Evolutionary conservation across 2,329 filamentous ascomycete genomes (phyloP).

Genomic region (Neobulgaria alba): DNA sequence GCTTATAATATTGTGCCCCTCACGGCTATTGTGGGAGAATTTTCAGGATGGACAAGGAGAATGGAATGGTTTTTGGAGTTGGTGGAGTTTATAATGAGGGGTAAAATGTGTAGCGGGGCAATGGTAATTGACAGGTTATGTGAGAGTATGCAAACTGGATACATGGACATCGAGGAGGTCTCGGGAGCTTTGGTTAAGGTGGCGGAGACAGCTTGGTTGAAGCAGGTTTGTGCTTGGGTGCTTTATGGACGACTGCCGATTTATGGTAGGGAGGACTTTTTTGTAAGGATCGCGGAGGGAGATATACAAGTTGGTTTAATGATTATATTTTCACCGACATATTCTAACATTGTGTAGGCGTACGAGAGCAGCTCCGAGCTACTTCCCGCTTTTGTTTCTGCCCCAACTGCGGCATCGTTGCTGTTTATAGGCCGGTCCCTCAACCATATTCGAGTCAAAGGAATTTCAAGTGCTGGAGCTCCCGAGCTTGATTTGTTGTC

Average conservation of each 20-base stretch:
- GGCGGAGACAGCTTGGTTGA: conserved; percentile 85
- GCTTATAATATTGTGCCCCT: conserved; percentile 91
- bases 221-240: conserved; percentile 84
- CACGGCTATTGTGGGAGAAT: conserved; percentile 74
- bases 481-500: conserved; percentile 53
- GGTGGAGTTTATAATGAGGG: conserved; percentile 51
- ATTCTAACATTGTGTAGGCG: conserved; percentile 32
- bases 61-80: conserved; percentile 82
- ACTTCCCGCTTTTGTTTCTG: conserved; percentile 71
- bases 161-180: conserved; percentile 72
- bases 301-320: conserved; percentile 24
- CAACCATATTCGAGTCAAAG: conserved; percentile 64
- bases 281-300: conserved; percentile 48
- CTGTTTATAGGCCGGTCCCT: conserved; percentile 85
- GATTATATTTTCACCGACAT: background rate
- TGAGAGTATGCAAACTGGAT: conserved; percentile 75
- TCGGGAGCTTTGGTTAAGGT: conserved; percentile 63
- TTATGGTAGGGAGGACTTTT: conserved; percentile 78
- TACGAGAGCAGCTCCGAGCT: conserved; percentile 52
- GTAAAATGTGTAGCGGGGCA: conserved; percentile 52
- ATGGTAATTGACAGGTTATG: conserved; percentile 70
- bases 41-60: conserved; percentile 75
- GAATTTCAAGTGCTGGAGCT: conserved; percentile 33
- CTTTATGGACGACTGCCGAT: conserved; percentile 76
- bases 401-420: conserved; percentile 69